phyloP scores from a whole-genome alignment of 169 alveolate species.

The Cryptosporidium baileyi region DNA sequence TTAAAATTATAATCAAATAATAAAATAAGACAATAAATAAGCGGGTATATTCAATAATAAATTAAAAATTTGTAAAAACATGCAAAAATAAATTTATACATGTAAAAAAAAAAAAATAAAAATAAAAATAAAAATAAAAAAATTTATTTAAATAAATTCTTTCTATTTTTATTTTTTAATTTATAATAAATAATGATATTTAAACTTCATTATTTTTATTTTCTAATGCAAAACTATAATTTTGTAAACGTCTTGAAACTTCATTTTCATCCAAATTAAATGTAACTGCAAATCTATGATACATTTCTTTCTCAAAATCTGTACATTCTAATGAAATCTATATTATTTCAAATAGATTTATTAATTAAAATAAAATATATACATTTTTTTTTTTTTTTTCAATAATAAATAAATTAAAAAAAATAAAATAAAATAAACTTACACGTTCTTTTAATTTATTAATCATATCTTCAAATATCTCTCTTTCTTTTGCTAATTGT shows the following conservation, averaged over 20 bases:
- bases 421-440: background rate
- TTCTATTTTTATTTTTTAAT: background rate
- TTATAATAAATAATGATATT: background rate
- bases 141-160: no score
- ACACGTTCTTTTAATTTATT: conserved; percentile 45
- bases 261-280: conserved; percentile 62
- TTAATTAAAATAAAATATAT: background rate
- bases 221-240: conserved; percentile 12
- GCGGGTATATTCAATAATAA: background rate
- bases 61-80: no score
- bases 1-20: background rate
- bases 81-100: background rate
- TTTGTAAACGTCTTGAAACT: conserved; percentile 44
- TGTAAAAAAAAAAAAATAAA: background rate
- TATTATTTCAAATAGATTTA: background rate
- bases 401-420: background rate
- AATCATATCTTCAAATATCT: conserved; percentile 55
- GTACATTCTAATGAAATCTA: conserved; percentile 59
- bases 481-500: conserved; percentile 54
- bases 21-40: background rate
- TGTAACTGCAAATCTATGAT: conserved; percentile 60
- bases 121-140: no score
- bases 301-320: conserved; percentile 55
- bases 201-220: background rate
- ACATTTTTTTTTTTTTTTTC: background rate